Base-by-base conservation (phyloP, 441 rosid species). In the Mallotus repandus region DNA sequence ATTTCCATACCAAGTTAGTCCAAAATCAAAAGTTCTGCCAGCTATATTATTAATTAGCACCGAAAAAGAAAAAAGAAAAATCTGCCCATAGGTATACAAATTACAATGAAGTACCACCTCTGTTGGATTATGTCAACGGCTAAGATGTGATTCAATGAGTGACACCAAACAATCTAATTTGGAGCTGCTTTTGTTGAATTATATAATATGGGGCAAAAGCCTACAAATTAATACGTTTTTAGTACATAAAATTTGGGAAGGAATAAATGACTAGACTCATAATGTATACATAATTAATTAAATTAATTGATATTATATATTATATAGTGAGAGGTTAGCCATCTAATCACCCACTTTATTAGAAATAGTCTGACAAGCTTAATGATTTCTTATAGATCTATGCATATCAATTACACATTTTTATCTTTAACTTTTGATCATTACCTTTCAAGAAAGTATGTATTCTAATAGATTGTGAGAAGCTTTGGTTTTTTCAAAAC, bases 101-200 rank as follows among this genome's bases (percentile, higher is more conserved):
- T 38, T 5, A 38, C 41, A 38, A 38, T 38, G 41, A 38, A 38
- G 7, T 38, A 38, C 41, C 41, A 38, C 41, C 41, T 4, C 41
- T 38, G 7, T 38, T 38, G 41, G 41, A 38, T 38, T 38, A 38
- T 38, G 41, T 38, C 41, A 45, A 45, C 49, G 11, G 49, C 49
- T 45, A 8, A 5, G 19, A 2, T 60, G 64, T 32, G 9, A 25
- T 58, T 58, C 18, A 60, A 58, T 58, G 63, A 14, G 32, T 29
- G 29, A 38, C 35, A 7, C 49, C 8, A 62, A 38, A 22, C 66
- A 62, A 50, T 67, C 66, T 69, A 69, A 74, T 16, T 69, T 63
- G 52, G 54, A 25, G 62, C 69, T 78, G 82, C 70, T 74, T 79
- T 74, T 63, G 72, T 79, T 76, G 80, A 78, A 78, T 74, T 15